Percentiles rank a stretch among this genome's conserved stretches.
phyloP scores from a whole-genome alignment of 495 filamentous ascomycete species.

The Podospora comata region DNA sequence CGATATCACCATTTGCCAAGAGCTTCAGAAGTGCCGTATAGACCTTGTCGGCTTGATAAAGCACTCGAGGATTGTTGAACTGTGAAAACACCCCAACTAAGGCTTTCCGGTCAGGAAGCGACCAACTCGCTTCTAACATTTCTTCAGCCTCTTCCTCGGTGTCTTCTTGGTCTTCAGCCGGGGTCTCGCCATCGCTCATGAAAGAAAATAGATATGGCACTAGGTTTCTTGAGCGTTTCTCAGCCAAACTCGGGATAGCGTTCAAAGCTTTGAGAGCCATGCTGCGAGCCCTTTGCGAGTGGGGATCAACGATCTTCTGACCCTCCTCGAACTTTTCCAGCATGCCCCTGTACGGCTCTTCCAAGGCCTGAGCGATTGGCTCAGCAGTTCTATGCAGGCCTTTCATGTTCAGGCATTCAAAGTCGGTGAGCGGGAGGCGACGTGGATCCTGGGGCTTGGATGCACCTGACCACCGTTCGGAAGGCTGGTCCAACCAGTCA shows the following conservation, averaged over 20 bases:
- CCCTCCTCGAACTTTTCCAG: conserved; percentile 47
- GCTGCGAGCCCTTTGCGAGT: conserved; percentile 52
- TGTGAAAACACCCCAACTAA: conserved; percentile 78
- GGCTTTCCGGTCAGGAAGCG: conserved; percentile 65
- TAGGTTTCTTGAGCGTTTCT: conserved; percentile 78
- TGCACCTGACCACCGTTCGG: conserved; percentile 44
- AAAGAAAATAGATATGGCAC: conserved; percentile 85
- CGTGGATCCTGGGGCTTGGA: conserved; percentile 26
- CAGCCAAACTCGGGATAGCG: conserved; percentile 68
- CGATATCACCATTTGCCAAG: conserved; percentile 80
- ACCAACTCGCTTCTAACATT: conserved; percentile 56
- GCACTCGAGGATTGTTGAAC: conserved; percentile 77
- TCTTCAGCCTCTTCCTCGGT: conserved; percentile 49
- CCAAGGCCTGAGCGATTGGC: conserved; percentile 38
- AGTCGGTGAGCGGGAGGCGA: conserved; percentile 53
- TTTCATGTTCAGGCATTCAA: conserved; percentile 74
- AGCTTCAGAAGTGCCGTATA: conserved; percentile 68
- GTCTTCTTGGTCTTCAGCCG: conserved; percentile 30
- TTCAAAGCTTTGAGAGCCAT: conserved; percentile 79
- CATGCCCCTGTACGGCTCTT: conserved; percentile 47
- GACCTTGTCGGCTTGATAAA: conserved; percentile 76
- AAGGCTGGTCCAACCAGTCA: conserved; percentile 67
- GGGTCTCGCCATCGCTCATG: conserved; percentile 52
- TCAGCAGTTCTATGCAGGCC: conserved; percentile 50
- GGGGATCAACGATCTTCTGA: conserved; percentile 42